Base-by-base conservation (phyloP, 352 stramenopile species). In the Elongisporangium undulatum region DNA sequence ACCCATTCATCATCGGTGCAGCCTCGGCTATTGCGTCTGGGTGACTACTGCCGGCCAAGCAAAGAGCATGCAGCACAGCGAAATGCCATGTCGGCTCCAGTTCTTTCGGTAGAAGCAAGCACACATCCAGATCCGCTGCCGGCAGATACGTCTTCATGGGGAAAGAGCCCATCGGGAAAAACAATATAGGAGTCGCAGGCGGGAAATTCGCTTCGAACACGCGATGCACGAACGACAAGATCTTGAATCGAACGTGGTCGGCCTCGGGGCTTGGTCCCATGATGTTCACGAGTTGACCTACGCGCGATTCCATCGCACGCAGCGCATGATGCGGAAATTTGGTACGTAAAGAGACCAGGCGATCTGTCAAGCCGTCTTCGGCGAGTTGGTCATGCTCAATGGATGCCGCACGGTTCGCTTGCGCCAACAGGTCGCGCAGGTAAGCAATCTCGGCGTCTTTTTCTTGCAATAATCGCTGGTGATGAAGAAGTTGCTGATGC, bases 141-240 rank as follows among this genome's bases (percentile, higher is more conserved):
- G 90, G 90, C 2, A 97, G 73, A 63, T 96, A 97, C 45, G 87
- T 95, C 62, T 95, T 94, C 75, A 96, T 92, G 8, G 90, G 87
- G 48, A 93, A 97, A 3, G 85, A 93, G 10, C 89, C 89, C 4
- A 75, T 92, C n/a, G 85, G 69, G 48, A 88, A 85, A 26, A 90
- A 86, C 2, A 90, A 51, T 7, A 82, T 69, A 5, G 79, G 68
- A 13, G 68, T 63, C 21, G 69, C 65, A 2, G 73, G 59, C 8
- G 77, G 68, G n/a, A 87, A 77, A 56, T 87, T 72, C 0, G 69
- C 69, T 23, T 81, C 79, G 7, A 94, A 68, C 1, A 92, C 71
- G 8, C 68, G 69, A n/a, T 81, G 77, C 12, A 94, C 74, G 52
- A 90, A 92, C 0, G 68, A 71, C 41, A 94, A 56, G 23, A 94